Evolutionary conservation across 495 filamentous ascomycete species (phyloP), one percentile per base, ranked within the genome.

Genomic region (Wilcoxina mikolae): DNA sequence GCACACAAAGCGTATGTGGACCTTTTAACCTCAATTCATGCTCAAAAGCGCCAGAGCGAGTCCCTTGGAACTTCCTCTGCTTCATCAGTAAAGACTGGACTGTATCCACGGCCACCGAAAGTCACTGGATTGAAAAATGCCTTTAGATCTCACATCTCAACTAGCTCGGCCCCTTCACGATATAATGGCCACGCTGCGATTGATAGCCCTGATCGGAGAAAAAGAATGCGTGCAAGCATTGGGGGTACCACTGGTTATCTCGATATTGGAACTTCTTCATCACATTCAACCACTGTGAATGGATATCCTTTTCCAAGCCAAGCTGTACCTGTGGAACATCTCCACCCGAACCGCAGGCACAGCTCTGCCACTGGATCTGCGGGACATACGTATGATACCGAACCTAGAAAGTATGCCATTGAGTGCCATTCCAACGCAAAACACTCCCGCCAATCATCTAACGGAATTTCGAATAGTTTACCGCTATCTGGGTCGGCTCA

Each of bases 1-100:
- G 91, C 91, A 27, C 85, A 95, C 65, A 76, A 77, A 49, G 79
- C 90, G 22, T 96, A 98, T 69, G 78, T 88, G 33, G 85, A 94
- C 60, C 77, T 98, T 2, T 71, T 96, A 22, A 72, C 81, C 9
- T 83, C 78, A 53, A 76, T 94, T 7, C 81, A 90, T 81, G 53
- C 74, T 68, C 41, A 77, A 74, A 58, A 80, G 72, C 57, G 65
- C 68, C 9, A 68, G 71, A 70, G 49, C 71, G 72, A 52, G 73
- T 67, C 62, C n/a, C 53, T 55, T 50, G 38, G 27, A 43, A 73
- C 67, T 55, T 55, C 61, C 18, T 71, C 65, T 20, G 70, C 60
- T 18, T 61, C 65, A 48, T 55, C 57, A 47, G 62, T 59, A 31
- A 78, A 77, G 60, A 74, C 75, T 10, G 74, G 69, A 46, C 78